Conservation (phyloP, 2,329 filamentous ascomycete genomes). For the Trichoderma endophyticum region DNA sequence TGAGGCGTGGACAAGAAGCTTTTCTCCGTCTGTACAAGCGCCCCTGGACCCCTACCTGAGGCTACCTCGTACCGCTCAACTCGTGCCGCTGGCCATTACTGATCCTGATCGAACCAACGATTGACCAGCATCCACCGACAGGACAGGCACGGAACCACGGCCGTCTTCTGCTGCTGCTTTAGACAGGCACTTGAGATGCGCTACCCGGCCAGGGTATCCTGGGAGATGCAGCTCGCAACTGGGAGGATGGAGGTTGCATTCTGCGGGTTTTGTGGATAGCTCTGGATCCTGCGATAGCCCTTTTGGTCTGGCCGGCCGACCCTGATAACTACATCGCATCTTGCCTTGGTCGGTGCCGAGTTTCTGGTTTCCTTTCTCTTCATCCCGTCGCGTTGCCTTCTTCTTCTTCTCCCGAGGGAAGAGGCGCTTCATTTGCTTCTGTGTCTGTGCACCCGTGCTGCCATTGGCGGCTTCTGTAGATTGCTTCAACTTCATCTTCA, state of each 20-base stretch:
- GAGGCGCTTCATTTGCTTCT: background rate
- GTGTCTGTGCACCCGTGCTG: background rate
- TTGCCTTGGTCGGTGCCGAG: background rate
- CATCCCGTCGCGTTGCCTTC: background rate
- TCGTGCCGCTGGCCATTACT: background rate
- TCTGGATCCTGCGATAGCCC: slow-evolving; percentile 6
- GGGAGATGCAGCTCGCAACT: slow-evolving; percentile 2
- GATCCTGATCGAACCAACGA: slow-evolving; percentile 2
- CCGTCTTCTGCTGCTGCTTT: background rate
- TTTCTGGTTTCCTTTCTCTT: background rate
- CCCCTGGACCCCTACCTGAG: background rate
- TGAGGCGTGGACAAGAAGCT: background rate
- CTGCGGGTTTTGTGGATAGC: slow-evolving; percentile 7
- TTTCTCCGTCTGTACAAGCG: slow-evolving; percentile 1
- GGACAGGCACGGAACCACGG: background rate
- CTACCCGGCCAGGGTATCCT: slow-evolving; percentile 6
- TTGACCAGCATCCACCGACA: background rate
- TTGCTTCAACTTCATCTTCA: background rate
- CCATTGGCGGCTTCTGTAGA: background rate
- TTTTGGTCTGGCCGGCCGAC: background rate
- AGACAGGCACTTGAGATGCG: background rate
- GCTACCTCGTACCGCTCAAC: background rate
- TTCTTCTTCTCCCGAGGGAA: background rate
- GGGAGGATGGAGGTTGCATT: slow-evolving; percentile 1
- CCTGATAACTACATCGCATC: slow-evolving; percentile 7